These are phyloP conservation scores for Apodospora peruviana DNA, from an alignment of 495 filamentous ascomycete species.

Conservation along the genomic window DNA sequence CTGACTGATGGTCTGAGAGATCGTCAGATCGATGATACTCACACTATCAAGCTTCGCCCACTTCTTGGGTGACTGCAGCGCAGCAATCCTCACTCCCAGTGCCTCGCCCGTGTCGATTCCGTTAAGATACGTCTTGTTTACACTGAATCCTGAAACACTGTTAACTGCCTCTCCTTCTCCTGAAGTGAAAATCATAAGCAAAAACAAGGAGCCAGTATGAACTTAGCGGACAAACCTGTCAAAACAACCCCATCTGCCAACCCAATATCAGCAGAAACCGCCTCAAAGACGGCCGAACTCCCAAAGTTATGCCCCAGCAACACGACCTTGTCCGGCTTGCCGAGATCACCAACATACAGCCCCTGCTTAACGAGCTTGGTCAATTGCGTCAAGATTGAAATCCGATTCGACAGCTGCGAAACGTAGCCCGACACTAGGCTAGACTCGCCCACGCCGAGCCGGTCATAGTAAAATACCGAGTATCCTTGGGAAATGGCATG, in stretches of 20 bases:
- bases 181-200: neutral
- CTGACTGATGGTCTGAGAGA: too few relatives aligned
- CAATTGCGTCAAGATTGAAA: conserved; percentile 18
- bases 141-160: conserved; percentile 6
- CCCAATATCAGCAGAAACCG: conserved; percentile 11
- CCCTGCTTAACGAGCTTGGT: conserved; percentile 19
- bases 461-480: conserved; percentile 51
- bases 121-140: conserved; percentile 15
- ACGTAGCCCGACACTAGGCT: conserved; percentile 27
- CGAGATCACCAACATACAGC: conserved; percentile 14
- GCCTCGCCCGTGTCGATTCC: too few relatives aligned
- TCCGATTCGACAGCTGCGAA: conserved; percentile 21
- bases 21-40: neutral
- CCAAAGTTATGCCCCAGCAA: conserved; percentile 55
- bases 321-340: conserved; percentile 40
- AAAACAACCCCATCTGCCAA: conserved; percentile 26
- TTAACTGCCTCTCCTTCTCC: neutral
- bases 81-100: conserved; percentile 6
- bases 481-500: conserved; percentile 45
- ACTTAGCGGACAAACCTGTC: conserved; percentile 9
- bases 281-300: conserved; percentile 7
- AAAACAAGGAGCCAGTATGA: neutral
- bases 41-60: conserved; percentile 9
- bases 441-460: conserved; percentile 53
- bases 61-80: conserved; percentile 6